Percentiles rank a stretch among this genome's conserved stretches.
These are phyloP conservation scores for Xylariaceae sp. DNA, from an alignment of 2,329 filamentous ascomycete genomes.

Conservation along the genomic window DNA sequence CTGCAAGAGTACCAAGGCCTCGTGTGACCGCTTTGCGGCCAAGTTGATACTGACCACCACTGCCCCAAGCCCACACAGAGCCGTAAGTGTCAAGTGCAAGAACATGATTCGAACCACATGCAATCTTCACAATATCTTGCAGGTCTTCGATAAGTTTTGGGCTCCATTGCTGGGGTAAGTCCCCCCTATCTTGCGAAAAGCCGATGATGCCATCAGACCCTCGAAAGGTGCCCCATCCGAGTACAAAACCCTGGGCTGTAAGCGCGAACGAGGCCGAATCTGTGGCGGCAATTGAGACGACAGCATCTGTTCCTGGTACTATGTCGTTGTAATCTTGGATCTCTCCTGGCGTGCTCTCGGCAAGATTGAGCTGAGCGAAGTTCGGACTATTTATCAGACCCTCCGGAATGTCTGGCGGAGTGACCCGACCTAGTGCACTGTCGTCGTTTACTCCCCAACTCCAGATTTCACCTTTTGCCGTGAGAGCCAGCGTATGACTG, in stretches of 20 bases:
- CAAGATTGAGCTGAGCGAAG: constrained; percentile 65
- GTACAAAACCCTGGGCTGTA: constrained; percentile 59
- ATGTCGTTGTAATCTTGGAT: constrained; percentile 58
- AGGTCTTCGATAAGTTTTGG: constrained; percentile 49
- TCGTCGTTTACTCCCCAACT: constrained; percentile 83
- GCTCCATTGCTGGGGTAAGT: constrained; percentile 35
- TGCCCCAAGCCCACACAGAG: constrained; percentile 69
- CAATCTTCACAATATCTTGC: constrained; percentile 59
- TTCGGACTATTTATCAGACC: constrained; percentile 42
- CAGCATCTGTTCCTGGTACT: constrained; percentile 57
- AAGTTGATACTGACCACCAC: constrained; percentile 71
- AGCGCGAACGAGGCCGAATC: constrained; percentile 62
- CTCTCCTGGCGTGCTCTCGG: constrained; percentile 62
- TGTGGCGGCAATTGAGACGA: constrained; percentile 48
- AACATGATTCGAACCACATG: constrained; percentile 66
- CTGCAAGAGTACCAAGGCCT: constrained; percentile 18
- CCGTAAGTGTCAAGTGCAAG: constrained; percentile 66
- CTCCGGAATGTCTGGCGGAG: constrained; percentile 56
- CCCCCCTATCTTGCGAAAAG: constrained; percentile 47
- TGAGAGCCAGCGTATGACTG: constrained; percentile 67
- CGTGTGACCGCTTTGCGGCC: constrained; percentile 55
- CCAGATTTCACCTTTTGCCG: constrained; percentile 65
- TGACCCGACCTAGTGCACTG: constrained; percentile 64
- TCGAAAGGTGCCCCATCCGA: constrained; percentile 66
- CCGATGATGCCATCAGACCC: constrained; percentile 57